Evolutionary conservation across 345 rosid species (phyloP), one percentile per base, ranked within the genome.

Genomic region (Cardiospermum halicacabum): DNA sequence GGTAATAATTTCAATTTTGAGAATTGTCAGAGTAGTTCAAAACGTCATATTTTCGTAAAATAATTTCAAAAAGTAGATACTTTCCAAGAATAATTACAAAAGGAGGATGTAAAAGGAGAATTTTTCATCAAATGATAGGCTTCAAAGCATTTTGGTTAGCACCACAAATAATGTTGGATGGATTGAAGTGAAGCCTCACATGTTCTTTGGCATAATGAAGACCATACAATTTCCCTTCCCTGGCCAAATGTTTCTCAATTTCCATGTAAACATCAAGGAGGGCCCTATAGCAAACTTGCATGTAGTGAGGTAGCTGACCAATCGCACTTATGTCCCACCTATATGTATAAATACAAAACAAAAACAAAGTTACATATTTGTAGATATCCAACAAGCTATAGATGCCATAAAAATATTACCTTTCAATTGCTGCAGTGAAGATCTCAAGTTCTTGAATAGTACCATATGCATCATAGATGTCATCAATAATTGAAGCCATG

Each of bases 381-480:
- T n/a, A n/a, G n/a, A n/a, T n/a, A n/a, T n/a, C n/a, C n/a, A n/a
- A n/a, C n/a, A n/a, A n/a, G n/a, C n/a, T n/a, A n/a, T n/a, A n/a
- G n/a, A n/a, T n/a, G n/a, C n/a, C n/a, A n/a, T n/a, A n/a, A n/a
- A n/a, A n/a, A n/a, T n/a, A n/a, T n/a, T n/a, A 75, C 80, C 77
- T 77, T 0, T 72, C 62, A 21, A 77, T 26, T 6, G 76, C 80
- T 10, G 26, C 11, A 0, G 65, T 65, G n/a, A 73, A 70, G 22
- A 62, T 57, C 31, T 60, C 57, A 30, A 77, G 66, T 40, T 77
- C 82, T 13, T 81, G 69, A n/a, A 32, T 15, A 21, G 72, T 72
- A 8, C 72, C 84, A 61, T 69, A 72, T 0, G 28, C 70, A 56
- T 80, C 79, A 22, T 53, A 78, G 3, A 64, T 65, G 28, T 69